Base-by-base conservation (phyloP, 148 eudicot genomes). In the Chenopodium berlandieri region DNA sequence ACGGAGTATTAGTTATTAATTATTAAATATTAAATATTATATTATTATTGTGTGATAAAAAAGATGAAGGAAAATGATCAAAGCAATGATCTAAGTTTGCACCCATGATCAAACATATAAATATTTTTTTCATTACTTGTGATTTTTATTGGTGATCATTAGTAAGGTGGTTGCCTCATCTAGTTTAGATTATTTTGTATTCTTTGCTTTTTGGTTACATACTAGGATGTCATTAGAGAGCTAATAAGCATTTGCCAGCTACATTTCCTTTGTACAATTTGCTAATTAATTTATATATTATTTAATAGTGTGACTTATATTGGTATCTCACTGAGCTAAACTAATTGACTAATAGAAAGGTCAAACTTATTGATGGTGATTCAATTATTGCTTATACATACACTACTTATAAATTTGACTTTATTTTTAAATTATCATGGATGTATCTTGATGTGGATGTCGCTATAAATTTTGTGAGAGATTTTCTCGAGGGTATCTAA, bases 71-170 rank as follows among this genome's bases (percentile, higher is more conserved):
- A 77, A 84, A 76, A 62, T 75, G 77, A 82, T 34, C 22, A 19
- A 71, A 83, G 67, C 8, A 20, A 71, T 84, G 80, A 84, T 25
- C n/a, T 84, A 81, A 84, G 44, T n/a, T 80, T 75, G 50, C 83
- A 83, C 82, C 63, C n/a, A 80, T 70, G 17, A 8, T 23, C 11
- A 60, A 17, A 60, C 23, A 20, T 60, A 20, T 16, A 16, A 16
- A 58, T 72, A 13, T 71, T 40, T 47, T n/a, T 73, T 71, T 73
- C 75, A 48, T 60, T 10, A 47, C 8, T 9, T 23, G 23, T 44
- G 52, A 10, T 47, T 73, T 48, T 48, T 60, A 48, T 48, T 47
- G 76, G 76, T 72, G 75, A 71, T 71, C 27, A 37, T 32, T 34
- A 9, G 2, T 40, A 71, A 71, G 75, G 50, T 72, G 54, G 75